Evolutionary conservation across 2,329 filamentous ascomycete genomes (phyloP), one percentile per base, ranked within the genome.

Genomic region (Cucurbitaria berberidis): DNA sequence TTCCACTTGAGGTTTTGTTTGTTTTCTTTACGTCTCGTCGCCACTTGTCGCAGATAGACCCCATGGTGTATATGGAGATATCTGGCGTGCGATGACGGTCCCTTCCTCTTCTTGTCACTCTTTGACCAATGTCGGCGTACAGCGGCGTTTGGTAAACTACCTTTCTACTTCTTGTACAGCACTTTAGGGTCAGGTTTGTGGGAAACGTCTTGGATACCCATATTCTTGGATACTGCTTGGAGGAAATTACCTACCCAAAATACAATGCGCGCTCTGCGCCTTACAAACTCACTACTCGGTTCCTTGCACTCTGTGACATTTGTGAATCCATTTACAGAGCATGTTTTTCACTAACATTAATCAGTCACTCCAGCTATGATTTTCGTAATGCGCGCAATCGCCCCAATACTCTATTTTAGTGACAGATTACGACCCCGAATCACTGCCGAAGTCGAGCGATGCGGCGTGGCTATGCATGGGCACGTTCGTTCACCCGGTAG

Each of bases 51-150:
- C 55, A 55, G 52, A 56, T 60, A 42, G 40, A 24, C 16, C 44
- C 53, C 62, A 65, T 58, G 57, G 13, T 47, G 62, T 68, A 64
- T 60, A 53, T 63, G 64, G 49, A 62, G 57, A 51, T 59, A 46
- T 36, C 42, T 58, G 35, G 36, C 36, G 35, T 36, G 48, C 40
- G 40, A 26, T 10, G 51, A 41, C 35, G 44, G 30, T 45, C 21
- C 18, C 26, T 34, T 59, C 43, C 42, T 52, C 48, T 72, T 67
- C 61, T 64, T 69, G 68, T 72, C 68, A 46, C 67, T 73, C 68
- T 21, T 65, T 66, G 24, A 46, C 48, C 45, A 45, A 18, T 11
- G 18, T 30, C 36, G 40, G 43, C 39, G 40, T 47, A 32, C 29
- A 42, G 35, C 19, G 42, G 43, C 32, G 18, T 49, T 40, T 45